Base-by-base conservation (phyloP, 306 rosid genomes). In the Adenanthera pavonina region DNA sequence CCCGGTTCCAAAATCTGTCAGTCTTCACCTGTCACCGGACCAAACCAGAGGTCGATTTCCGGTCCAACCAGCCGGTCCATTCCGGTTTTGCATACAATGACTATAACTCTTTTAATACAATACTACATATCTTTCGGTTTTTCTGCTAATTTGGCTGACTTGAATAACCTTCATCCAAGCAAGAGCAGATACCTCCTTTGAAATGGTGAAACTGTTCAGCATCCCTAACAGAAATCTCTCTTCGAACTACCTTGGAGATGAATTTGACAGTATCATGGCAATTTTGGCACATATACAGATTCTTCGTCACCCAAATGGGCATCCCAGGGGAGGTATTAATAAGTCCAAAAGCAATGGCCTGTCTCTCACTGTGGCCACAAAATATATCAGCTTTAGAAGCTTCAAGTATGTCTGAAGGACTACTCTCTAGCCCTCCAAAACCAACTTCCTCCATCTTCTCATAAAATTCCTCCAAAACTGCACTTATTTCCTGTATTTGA, bases 351-450 rank as follows among this genome's bases (percentile, higher is more conserved):
- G 84, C 91, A 82, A 93, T 84, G 66, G 97, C 97, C 20, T 83
- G 92, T 83, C 90, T 90, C 84, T 95, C 99, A 71, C 97, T 93
- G 80, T 93, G 99, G 66, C 99, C 99, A 70, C 97, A 93, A 79
- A 95, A 91, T 76, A 95, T 89, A 76, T 95, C 99, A 54, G 97
- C 94, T 85, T 91, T 93, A 7, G 95, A 92, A 85, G 91, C 86
- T 82, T 91, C 91, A 76, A 90, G 82, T 75, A 84, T 85, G 72
- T 87, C 85, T 43, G 40, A 67, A 33, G 72, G 64, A 80, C 80
- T 78, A 40, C 57, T 87, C 75, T 88, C 89, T 15, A 57, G 76
- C 40, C 80, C 86, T 66, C 62, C 84, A 66, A 88, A 20, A 65
- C 85, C 88, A 47, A 20, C 70, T 51, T 85, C 92, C 85, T 85